Conservation (phyloP, 257 asterid genomes). For the Solanum etuberosum region DNA sequence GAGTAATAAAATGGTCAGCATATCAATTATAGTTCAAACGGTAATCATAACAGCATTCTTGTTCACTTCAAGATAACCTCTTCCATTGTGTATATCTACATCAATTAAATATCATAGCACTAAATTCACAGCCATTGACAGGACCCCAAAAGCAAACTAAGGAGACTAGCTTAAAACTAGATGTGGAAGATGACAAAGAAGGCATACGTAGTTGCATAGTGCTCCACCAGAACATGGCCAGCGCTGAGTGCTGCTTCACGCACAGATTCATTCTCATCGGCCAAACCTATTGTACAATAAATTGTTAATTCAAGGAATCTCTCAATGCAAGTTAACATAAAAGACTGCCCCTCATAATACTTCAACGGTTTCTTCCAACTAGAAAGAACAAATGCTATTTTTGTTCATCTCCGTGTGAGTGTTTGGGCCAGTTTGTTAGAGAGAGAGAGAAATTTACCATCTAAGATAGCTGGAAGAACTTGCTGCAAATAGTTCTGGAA, state of each 20-base stretch:
- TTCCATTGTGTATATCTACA: not conserved
- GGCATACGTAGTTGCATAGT: slow-evolving; percentile 88
- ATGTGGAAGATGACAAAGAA: not conserved
- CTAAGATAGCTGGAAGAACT: slow-evolving; percentile 90
- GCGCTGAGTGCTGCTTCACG: slow-evolving; percentile 99
- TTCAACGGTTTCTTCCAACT: not conserved
- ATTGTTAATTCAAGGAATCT: not conserved
- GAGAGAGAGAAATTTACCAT: slow-evolving; percentile 35
- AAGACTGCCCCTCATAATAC: not conserved
- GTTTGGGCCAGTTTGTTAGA: not conserved
- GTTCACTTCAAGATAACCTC: not conserved
- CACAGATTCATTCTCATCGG: slow-evolving; percentile 99
- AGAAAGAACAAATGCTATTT: not conserved
- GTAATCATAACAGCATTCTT: not conserved
- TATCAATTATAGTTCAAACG: not conserved
- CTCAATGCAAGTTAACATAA: not conserved
- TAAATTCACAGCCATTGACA: not conserved
- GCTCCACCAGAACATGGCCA: slow-evolving; percentile 98
- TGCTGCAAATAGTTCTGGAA: slow-evolving; percentile 97
- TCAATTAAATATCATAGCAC: not conserved
- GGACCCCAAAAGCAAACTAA: not conserved
- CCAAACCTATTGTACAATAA: slow-evolving; percentile 57
- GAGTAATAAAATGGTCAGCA: not conserved
- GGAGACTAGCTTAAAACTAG: not conserved
- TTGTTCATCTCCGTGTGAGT: not conserved